A percentile compares a stretch with the other conserved stretches of the same genome.
Evolutionary conservation across 2,329 filamentous ascomycete species (phyloP).

Genomic region (Byssothecium circinans): DNA sequence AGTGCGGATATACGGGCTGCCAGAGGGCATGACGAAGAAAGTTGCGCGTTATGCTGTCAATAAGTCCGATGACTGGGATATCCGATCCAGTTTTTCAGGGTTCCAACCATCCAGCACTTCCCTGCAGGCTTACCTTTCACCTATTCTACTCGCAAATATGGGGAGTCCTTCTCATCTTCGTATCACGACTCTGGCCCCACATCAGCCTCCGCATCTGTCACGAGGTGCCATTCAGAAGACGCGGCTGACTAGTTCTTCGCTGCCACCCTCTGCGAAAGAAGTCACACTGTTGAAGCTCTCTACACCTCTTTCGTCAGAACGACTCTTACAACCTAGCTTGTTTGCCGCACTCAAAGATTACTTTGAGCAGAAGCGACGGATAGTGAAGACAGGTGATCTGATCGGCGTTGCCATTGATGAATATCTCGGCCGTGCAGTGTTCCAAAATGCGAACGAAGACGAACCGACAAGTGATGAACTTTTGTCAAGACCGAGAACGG

Average conservation of each 20-base stretch:
- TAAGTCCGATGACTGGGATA: constrained; percentile 36
- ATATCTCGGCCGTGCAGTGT: constrained; percentile 76
- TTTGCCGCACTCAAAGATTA: constrained; percentile 85
- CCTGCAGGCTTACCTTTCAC: constrained; percentile 70
- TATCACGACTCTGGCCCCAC: constrained; percentile 68
- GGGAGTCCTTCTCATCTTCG: constrained; percentile 77
- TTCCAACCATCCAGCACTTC: constrained; percentile 29
- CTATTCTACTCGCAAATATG: constrained; percentile 83
- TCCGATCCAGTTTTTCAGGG: constrained; percentile 56
- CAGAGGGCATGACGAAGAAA: constrained; percentile 66
- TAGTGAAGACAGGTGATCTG: constrained; percentile 84
- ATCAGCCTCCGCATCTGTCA: constrained; percentile 43
- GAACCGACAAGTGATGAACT: constrained; percentile 60
- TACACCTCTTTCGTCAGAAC: constrained; percentile 84
- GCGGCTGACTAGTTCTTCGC: constrained; percentile 48
- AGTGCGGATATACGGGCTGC: constrained; percentile 84
- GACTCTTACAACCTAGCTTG: constrained; percentile 80
- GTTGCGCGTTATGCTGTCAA: constrained; percentile 58
- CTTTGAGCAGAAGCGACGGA: constrained; percentile 78
- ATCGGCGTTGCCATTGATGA: constrained; percentile 89
- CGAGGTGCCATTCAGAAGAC: constrained; percentile 46
- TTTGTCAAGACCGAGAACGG: constrained; percentile 52
- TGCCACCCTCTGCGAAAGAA: constrained; percentile 68
- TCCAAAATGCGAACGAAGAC: constrained; percentile 72
- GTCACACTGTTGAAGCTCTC: constrained; percentile 87